Percentiles rank a stretch among this genome's conserved stretches.
Conservation (phyloP, 352 stramenopile genomes). For the Lagenidium sp. region DNA sequence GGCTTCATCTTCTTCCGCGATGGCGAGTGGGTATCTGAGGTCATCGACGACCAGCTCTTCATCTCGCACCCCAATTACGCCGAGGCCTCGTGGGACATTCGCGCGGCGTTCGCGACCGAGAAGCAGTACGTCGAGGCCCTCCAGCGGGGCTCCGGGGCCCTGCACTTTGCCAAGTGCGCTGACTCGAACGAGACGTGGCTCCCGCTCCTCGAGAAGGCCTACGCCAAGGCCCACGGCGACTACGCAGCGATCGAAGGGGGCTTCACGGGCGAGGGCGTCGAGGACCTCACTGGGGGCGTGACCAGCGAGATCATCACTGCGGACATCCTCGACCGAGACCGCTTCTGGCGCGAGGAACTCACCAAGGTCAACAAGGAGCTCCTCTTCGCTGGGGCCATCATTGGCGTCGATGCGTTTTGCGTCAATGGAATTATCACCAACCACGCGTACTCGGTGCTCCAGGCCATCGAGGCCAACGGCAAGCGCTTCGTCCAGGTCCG, state of each 20-base stretch:
- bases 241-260: conserved; percentile 62
- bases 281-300: conserved; percentile 33
- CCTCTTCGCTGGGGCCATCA: conserved; percentile 24
- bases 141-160: conserved; percentile 23
- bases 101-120: conserved; percentile 15
- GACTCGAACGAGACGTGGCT: conserved; percentile 74
- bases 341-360: conserved; percentile 27
- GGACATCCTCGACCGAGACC: conserved; percentile 27
- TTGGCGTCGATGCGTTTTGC: conserved; percentile 1
- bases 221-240: conserved; percentile 69
- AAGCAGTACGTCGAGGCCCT: conserved; percentile 17
- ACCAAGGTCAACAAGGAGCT: conserved; percentile 26
- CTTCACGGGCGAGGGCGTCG: conserved; percentile 30
- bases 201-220: conserved; percentile 82
- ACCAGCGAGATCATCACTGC: conserved; percentile 21
- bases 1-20: conserved; percentile 47
- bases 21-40: conserved; percentile 33
- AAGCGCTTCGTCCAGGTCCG: conserved; percentile 23
- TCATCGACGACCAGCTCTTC: conserved; percentile 35
- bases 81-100: conserved; percentile 10
- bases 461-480: conserved; percentile 26
- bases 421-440: conserved; percentile 28
- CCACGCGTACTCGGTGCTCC: conserved; percentile 53
- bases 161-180: conserved; percentile 28
- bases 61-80: conserved; percentile 19